Evolutionary conservation across 768 basidiomycete species (phyloP).

Genomic region (Hortiboletus flavorubellus): DNA sequence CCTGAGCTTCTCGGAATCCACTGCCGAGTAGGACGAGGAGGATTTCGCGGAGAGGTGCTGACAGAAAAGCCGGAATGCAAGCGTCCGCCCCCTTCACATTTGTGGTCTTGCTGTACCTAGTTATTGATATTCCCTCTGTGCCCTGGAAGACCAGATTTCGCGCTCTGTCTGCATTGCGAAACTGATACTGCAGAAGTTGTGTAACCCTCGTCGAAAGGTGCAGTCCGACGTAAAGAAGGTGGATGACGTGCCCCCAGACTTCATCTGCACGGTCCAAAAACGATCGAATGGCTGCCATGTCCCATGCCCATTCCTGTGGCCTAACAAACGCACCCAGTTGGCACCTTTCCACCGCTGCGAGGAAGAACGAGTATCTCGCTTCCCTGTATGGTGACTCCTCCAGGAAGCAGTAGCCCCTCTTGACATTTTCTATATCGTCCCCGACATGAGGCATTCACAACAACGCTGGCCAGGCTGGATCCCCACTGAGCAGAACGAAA

Average conservation of each 20-base stretch:
- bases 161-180: background rate
- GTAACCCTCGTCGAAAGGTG: background rate
- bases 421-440: background rate
- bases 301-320: background rate
- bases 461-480: background rate
- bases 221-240: background rate
- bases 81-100: background rate
- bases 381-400: background rate
- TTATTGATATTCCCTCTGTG: background rate
- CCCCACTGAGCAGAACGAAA: background rate
- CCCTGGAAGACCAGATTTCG: conserved; percentile 8
- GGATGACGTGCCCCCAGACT: background rate
- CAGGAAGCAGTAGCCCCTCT: background rate
- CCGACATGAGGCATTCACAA: too few relatives aligned
- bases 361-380: background rate
- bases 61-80: conserved; percentile 5
- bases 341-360: background rate
- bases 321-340: background rate
- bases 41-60: background rate
- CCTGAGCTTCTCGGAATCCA: conserved; percentile 6
- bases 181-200: background rate
- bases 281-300: background rate
- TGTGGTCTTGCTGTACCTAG: conserved; percentile 7
- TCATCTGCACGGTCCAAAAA: background rate
- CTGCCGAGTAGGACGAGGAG: background rate